These are phyloP conservation scores for Dictyostelium firmibasis DNA, from an alignment of 78 protist genomes.

Conservation along the genomic window DNA sequence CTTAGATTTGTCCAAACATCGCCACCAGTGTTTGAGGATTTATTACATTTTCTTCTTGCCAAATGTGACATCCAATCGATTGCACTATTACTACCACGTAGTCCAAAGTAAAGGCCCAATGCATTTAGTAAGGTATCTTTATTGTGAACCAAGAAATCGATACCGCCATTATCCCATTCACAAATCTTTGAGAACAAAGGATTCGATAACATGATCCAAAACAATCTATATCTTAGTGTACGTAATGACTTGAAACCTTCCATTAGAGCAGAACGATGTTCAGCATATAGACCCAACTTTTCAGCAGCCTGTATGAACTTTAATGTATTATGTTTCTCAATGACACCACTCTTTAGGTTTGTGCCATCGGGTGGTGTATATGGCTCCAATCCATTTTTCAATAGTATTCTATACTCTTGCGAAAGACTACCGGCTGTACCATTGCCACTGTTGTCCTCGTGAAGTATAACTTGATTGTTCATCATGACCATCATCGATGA, in stretches of 20 bases:
- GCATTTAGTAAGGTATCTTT: conserved; percentile 1
- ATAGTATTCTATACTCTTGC: conserved; percentile 18
- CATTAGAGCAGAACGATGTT: conserved; percentile 60
- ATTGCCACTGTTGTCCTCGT: neutral
- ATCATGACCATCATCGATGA: neutral
- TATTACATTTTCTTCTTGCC: conserved; percentile 56
- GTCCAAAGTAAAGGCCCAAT: conserved; percentile 59
- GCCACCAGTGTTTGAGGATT: neutral
- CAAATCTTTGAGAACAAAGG: conserved; percentile 42
- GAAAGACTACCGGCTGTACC: neutral
- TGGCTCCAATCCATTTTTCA: conserved; percentile 59
- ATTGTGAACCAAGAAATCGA: conserved; percentile 46
- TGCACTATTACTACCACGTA: conserved; percentile 63
- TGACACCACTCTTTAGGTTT: conserved; percentile 5
- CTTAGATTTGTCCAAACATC: conserved; percentile 66
- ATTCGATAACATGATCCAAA: conserved; percentile 66
- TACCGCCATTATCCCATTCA: conserved; percentile 67
- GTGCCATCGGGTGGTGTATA: conserved; percentile 21
- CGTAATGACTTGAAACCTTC: conserved; percentile 56
- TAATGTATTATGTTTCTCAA: conserved; percentile 63
- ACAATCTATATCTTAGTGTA: conserved; percentile 62
- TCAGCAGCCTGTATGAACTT: conserved; percentile 70
- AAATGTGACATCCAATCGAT: conserved; percentile 74
- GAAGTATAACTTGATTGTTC: neutral
- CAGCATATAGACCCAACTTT: conserved; percentile 46